Evolutionary conservation across 1,284 basidiomycete species (phyloP).

Genomic region (Leccinum griseonigrum): DNA sequence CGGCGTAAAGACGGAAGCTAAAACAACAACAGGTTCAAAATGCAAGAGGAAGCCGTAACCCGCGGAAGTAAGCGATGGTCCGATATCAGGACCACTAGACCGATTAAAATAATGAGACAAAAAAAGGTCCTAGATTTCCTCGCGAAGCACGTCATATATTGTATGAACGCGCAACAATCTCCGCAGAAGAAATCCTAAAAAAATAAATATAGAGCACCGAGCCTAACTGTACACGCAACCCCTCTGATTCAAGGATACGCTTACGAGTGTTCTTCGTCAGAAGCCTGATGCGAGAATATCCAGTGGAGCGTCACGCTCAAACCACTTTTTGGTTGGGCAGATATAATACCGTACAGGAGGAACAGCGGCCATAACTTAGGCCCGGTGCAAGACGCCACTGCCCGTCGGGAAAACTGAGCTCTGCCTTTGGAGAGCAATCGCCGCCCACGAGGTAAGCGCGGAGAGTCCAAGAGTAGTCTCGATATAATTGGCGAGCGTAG

Average conservation of each 20-base stretch:
- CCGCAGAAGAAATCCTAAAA: too few relatives aligned
- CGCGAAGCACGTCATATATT: background rate
- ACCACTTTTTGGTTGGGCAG: background rate
- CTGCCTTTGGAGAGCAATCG: slow-evolving; percentile 13
- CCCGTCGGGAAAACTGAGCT: slow-evolving; percentile 5
- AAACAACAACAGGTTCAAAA: background rate
- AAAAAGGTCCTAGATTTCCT: background rate
- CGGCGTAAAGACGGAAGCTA: background rate
- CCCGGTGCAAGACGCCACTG: slow-evolving; percentile 5
- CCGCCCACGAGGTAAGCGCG: slow-evolving; percentile 18
- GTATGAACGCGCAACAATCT: background rate
- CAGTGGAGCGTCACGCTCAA: background rate
- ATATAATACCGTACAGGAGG: slow-evolving; percentile 3
- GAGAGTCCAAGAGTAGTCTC: slow-evolving; percentile 11
- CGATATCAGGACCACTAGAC: background rate
- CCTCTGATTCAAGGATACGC: background rate
- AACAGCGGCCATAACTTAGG: slow-evolving; percentile 20
- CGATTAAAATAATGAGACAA: background rate
- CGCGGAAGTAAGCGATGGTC: background rate
- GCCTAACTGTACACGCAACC: background rate
- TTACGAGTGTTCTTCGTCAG: background rate
- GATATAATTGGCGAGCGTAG: slow-evolving; percentile 16
- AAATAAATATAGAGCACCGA: background rate
- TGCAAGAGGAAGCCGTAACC: background rate
- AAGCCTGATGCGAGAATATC: background rate